Conservation (phyloP, 2,329 filamentous ascomycete species). For the Beauveria sp. region DNA sequence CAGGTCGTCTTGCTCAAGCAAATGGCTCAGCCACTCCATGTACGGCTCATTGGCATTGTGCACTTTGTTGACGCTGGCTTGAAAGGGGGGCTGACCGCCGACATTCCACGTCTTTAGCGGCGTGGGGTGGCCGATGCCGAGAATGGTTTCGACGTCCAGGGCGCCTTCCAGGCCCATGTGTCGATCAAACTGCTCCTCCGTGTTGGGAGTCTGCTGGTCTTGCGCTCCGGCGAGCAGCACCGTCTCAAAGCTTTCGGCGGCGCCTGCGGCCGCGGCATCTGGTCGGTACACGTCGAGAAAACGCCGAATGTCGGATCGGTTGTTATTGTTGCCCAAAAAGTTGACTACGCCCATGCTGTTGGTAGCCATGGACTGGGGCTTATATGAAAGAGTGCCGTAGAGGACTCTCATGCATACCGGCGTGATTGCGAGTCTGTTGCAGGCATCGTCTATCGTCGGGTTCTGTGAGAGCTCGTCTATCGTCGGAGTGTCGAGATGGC, state of each 20-base stretch:
- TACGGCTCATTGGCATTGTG: conserved; percentile 59
- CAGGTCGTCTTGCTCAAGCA: conserved; percentile 44
- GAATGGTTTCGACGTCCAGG: conserved; percentile 6
- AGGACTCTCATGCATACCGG: conserved; percentile 10
- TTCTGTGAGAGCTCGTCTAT: neutral
- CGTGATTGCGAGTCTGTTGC: conserved; percentile 9
- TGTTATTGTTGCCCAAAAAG: conserved; percentile 13
- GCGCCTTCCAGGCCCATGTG: conserved; percentile 7
- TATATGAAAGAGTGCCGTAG: conserved; percentile 7
- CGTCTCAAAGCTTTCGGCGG: conserved; percentile 2
- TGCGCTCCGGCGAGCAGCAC: neutral
- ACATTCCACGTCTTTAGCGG: conserved; percentile 7
- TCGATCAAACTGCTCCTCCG: neutral
- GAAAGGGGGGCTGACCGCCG: conserved; percentile 7
- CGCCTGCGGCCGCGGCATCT: neutral
- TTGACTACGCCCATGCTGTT: conserved; percentile 12
- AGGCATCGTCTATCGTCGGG: neutral
- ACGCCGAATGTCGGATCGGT: conserved; percentile 6
- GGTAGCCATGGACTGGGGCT: neutral
- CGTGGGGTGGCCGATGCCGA: conserved; percentile 9
- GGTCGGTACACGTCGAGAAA: neutral
- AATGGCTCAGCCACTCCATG: conserved; percentile 53
- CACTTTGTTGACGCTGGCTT: conserved; percentile 13
- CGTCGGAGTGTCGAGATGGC: conserved; percentile 4
- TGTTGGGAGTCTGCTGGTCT: conserved; percentile 10